phyloP scores from a whole-genome alignment of 306 rosid species.

The Lathyrus tuberosus region DNA sequence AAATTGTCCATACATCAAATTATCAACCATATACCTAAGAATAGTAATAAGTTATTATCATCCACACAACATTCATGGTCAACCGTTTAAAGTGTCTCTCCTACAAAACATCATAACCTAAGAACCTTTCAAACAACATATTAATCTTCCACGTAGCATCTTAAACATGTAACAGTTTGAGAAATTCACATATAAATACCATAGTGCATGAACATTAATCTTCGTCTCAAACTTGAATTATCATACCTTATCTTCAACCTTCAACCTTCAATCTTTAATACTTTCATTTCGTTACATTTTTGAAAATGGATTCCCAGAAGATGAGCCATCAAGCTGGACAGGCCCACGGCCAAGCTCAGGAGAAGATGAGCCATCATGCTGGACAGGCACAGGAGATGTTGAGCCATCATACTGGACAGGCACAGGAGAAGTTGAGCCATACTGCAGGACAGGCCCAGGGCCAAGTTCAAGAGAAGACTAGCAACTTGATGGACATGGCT shows the following conservation, averaged over 20 bases:
- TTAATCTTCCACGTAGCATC: conserved; percentile 18
- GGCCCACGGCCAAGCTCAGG: conserved; percentile 71
- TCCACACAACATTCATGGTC: conserved; percentile 9
- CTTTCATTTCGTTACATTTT: conserved; percentile 31
- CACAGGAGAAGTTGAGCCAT: no score
- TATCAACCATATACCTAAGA: conserved; percentile 7
- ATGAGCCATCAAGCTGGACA: conserved; percentile 55
- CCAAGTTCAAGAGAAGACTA: conserved; percentile 66
- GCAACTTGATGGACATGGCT: conserved; percentile 56
- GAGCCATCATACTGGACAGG: no score
- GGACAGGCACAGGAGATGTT: no score
- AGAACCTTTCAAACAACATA: not conserved
- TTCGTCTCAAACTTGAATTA: conserved; percentile 27
- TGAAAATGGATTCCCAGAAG: conserved; percentile 54
- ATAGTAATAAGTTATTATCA: conserved; percentile 19
- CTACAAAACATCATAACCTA: conserved; percentile 26
- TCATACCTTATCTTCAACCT: not conserved
- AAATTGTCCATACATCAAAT: not conserved
- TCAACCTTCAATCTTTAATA: not conserved
- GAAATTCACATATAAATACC: conserved; percentile 38
- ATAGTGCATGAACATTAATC: not conserved
- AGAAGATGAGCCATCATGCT: no score
- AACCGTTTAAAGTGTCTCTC: conserved; percentile 22
- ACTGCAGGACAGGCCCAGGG: conserved; percentile 63
- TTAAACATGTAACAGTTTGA: not conserved